Evolutionary conservation across 192 early-diverging fungal genomes (phyloP).

Genomic region (Entomortierella beljakovae): DNA sequence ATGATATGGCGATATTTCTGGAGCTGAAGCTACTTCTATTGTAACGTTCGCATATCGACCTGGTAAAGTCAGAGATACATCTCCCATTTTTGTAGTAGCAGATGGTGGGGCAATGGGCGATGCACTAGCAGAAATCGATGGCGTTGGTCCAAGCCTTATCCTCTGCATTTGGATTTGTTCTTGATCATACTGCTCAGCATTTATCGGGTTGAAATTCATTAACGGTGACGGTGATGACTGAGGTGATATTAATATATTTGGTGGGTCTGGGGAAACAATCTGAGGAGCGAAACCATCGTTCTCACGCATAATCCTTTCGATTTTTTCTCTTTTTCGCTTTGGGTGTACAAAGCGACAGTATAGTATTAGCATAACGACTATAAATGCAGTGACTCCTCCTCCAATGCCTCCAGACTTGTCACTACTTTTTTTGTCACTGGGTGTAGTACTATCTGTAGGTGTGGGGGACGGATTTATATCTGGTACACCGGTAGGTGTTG

Average conservation of each 20-base stretch:
- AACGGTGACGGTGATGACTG: neutral
- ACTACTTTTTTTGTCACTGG: neutral
- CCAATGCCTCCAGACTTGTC: constrained; percentile 7
- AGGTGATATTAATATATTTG: neutral
- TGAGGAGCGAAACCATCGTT: neutral
- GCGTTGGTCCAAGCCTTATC: constrained; percentile 7
- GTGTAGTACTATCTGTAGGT: neutral
- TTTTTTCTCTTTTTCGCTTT: constrained; percentile 2
- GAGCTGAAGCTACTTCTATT: neutral
- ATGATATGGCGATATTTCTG: neutral
- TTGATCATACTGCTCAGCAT: constrained; percentile 8
- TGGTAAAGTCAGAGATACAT: neutral
- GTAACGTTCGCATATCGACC: neutral
- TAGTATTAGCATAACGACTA: neutral
- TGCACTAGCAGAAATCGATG: neutral
- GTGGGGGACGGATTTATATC: no score
- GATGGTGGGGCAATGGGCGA: constrained; percentile 3
- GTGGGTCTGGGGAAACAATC: neutral
- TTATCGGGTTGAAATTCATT: neutral
- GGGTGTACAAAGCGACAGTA: neutral
- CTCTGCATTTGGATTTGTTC: constrained; percentile 21
- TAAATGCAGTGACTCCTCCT: neutral
- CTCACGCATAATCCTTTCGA: neutral
- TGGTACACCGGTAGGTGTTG: no score
- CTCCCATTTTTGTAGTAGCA: neutral